Percentiles rank a stretch among this genome's conserved stretches.
phyloP scores from a whole-genome alignment of 2,329 filamentous ascomycete species.

The Colletotrichum sojae region DNA sequence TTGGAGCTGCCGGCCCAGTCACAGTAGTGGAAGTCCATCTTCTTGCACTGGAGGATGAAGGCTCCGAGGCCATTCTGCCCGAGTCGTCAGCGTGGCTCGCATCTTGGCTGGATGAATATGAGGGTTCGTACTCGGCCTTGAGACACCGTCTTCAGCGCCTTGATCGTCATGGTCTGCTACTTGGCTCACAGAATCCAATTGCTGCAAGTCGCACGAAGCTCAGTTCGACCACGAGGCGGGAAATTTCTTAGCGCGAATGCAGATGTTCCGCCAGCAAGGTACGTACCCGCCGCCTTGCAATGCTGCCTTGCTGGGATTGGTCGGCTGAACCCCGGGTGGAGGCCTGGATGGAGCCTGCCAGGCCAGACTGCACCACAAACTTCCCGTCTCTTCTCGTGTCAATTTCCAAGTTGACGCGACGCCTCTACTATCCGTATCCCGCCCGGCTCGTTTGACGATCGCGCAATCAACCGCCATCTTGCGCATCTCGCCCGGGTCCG shows the following conservation, averaged over 20 bases:
- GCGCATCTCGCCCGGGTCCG: slow-evolving; percentile 7
- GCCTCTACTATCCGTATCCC: neutral
- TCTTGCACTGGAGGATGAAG: slow-evolving; percentile 98
- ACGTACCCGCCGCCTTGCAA: slow-evolving; percentile 17
- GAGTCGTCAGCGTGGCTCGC: slow-evolving; percentile 3
- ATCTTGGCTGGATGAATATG: too few species aligned
- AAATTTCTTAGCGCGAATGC: slow-evolving; percentile 40
- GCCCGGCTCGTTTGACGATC: slow-evolving; percentile 5
- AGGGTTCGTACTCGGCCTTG: slow-evolving; percentile 63
- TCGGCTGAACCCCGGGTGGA: slow-evolving; percentile 29
- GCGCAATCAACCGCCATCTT: slow-evolving; percentile 8
- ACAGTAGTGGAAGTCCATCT: slow-evolving; percentile 96
- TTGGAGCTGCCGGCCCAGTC: slow-evolving; percentile 93
- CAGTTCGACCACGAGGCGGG: slow-evolving; percentile 17
- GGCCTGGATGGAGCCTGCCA: neutral
- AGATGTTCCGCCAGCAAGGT: slow-evolving; percentile 26
- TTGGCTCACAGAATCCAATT: slow-evolving; percentile 30
- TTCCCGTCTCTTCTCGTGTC: slow-evolving; percentile 32
- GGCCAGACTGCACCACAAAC: slow-evolving; percentile 36
- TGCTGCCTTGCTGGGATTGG: neutral
- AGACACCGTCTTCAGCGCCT: slow-evolving; percentile 66
- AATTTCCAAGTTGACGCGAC: slow-evolving; percentile 34
- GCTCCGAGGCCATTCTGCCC: slow-evolving; percentile 92
- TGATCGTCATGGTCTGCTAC: slow-evolving; percentile 64
- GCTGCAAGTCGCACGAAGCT: slow-evolving; percentile 27